Base-by-base conservation (phyloP, 1,284 basidiomycete species). In the Tetrapyrgos nigripes region DNA sequence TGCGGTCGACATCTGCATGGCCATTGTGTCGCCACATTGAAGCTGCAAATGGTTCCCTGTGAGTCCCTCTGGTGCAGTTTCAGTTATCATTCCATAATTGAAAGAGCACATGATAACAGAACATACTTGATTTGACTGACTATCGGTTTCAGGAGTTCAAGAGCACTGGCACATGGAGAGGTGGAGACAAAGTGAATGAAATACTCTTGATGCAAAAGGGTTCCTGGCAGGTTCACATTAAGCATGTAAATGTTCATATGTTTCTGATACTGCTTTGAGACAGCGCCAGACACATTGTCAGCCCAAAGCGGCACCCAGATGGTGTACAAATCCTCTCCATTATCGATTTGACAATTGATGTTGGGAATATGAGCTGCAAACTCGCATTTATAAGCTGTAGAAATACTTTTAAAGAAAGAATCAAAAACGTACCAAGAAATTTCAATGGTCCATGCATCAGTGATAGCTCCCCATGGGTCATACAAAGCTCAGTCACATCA, bases 251-350 rank as follows among this genome's bases (percentile, higher is more conserved):
- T 59, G 29, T 66, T 68, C 14, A 64, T 55, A 46, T 69, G 67
- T 53, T 69, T 68, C 54, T 68, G 64, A 45, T 64, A 68, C 35
- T 65, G 66, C 53, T 70, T 70, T 28, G 65, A 62, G 4, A 49
- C 33, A 40, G 66, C 65, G 2, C 68, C 69, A 0, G 64, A 67
- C 0, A 64, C 60, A 31, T 66, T 56, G 45, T 67, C 64, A 4
- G 35, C 53, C 65, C 65, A 66, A 8, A 61, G 4, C 1, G 65
- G 54, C 9, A 65, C 26, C 62, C 58, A 57, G 1, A 67, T 48
- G 10, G 61, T 59, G 17, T 29, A 59, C 1, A 63, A 21, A 24
- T 67, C 64, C 6, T 65, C 60, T 19, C 35, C 58, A 2, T 64
- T 37, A 23, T 54, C 59, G 3, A 64, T 44, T 1, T 17, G n/a